Base-by-base conservation (phyloP, 2,329 filamentous ascomycete species). In the Phyllosticta ampelicida region DNA sequence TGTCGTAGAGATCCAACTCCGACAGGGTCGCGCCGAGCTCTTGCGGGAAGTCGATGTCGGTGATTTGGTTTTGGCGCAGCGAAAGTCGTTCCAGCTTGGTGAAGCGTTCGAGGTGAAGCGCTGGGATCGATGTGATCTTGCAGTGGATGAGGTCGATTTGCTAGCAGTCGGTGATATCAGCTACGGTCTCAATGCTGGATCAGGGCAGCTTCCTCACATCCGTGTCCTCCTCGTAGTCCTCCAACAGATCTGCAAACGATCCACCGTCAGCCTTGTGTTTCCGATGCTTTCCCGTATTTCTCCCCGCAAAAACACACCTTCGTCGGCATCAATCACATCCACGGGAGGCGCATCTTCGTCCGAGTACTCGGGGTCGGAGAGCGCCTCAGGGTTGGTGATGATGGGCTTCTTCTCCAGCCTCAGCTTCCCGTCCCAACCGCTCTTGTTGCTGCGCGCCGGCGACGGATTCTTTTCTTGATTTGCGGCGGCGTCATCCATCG, bases 1-100 rank as follows among this genome's bases (percentile, higher is more conserved):
- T 99, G 75, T 99, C 94, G 77, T 99, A 99, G 60, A 99, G 81
- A 67, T 99, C 94, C 54, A 99, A 81, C 61, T 99, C 94, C 66
- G 83, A 75, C 48, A 99, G 77, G 0, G 84, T 89, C 1, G 76
- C 69, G 30, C 83, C 84, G 56, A 95, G 74, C 36, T 73, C 73
- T 3, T 80, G 77, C 4, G 96, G 84, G 9, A 92, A 85, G 28
- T 90, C 84, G 70, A 97, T 88, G 53, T 84, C 77, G 62, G 87
- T 80, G 69, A 99, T 94, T 64, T 83, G 82, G 71, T 99, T 99
- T 71, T 99, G 92, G 53, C 94, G 90, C 19, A 99, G 85, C 70
- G 92, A 96, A 65, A 99, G 76, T 66, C 87, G 79, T 76, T 80
- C 78, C 23, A 90, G 80, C 57, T 88, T 82, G 60, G 78, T 80